A percentile compares a stretch with the other conserved stretches of the same genome.
phyloP scores from a whole-genome alignment of 257 asterid species.

The Ajuga chamaepitys region DNA sequence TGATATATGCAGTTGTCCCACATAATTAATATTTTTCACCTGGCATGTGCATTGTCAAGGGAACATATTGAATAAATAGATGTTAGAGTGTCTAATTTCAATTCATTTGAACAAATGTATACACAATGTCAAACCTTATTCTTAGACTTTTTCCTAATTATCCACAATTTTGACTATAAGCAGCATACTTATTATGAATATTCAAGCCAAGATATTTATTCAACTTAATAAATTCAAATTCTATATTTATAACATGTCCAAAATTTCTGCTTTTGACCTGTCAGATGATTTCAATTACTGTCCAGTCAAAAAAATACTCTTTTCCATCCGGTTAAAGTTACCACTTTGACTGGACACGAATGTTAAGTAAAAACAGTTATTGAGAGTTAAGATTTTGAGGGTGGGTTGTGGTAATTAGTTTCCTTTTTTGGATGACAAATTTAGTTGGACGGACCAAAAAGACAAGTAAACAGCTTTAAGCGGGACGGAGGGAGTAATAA shows the following conservation, averaged over 20 bases:
- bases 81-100: conserved; percentile 10
- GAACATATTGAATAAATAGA: neutral
- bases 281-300: conserved; percentile 18
- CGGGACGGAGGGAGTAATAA: too few species aligned
- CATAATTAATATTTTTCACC: neutral
- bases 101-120: conserved; percentile 12
- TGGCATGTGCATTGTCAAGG: neutral
- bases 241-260: too few species aligned
- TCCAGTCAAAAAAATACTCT: conserved; percentile 17
- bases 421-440: too few species aligned
- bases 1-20: neutral
- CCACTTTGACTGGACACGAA: too few species aligned
- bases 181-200: conserved; percentile 22
- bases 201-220: conserved; percentile 7
- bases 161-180: conserved; percentile 19
- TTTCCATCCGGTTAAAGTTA: too few species aligned
- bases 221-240: neutral
- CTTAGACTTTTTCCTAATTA: conserved; percentile 17
- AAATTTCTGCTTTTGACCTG: neutral
- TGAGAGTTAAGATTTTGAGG: too few species aligned
- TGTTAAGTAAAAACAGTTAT: too few species aligned
- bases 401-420: too few species aligned
- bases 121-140: conserved; percentile 22
- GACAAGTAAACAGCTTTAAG: too few species aligned
- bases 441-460: too few species aligned